Evolutionary conservation across 2,329 filamentous ascomycete genomes (phyloP).

Genomic region (Didymella segeticola): DNA sequence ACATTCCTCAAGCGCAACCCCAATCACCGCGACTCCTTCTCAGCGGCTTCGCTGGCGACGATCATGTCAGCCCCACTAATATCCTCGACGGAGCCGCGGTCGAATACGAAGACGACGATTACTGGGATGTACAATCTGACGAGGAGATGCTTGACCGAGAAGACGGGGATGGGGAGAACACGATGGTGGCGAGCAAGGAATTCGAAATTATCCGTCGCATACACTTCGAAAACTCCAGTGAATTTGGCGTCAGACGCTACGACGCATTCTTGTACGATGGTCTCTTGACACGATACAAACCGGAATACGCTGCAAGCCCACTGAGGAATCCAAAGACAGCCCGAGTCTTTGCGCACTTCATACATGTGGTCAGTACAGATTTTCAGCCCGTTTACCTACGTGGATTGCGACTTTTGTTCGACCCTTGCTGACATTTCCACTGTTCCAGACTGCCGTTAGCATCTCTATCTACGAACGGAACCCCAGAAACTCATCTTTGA

Average conservation of each 20-base stretch:
- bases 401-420: no score
- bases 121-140: slow-evolving; percentile 57
- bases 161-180: slow-evolving; percentile 27
- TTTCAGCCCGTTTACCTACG: no score
- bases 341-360: slow-evolving; percentile 88
- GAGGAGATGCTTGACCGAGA: slow-evolving; percentile 51
- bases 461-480: slow-evolving; percentile 89
- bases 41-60: slow-evolving; percentile 50
- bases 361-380: slow-evolving; percentile 66
- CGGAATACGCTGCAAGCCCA: slow-evolving; percentile 63
- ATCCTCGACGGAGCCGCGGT: slow-evolving; percentile 49
- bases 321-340: slow-evolving; percentile 81
- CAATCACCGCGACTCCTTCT: slow-evolving; percentile 30
- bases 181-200: slow-evolving; percentile 36
- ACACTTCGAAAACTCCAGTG: slow-evolving; percentile 45
- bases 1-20: slow-evolving; percentile 21
- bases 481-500: slow-evolving; percentile 72
- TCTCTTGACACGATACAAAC: slow-evolving; percentile 54
- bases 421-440: slow-evolving; percentile 9
- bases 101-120: slow-evolving; percentile 57
- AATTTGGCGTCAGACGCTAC: slow-evolving; percentile 50
- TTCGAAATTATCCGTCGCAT: slow-evolving; percentile 48
- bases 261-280: slow-evolving; percentile 57
- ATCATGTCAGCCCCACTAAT: slow-evolving; percentile 44
- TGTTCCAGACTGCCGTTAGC: slow-evolving; percentile 71